phyloP scores from a whole-genome alignment of 495 filamentous ascomycete species.

The Daldinia vernicosa region DNA sequence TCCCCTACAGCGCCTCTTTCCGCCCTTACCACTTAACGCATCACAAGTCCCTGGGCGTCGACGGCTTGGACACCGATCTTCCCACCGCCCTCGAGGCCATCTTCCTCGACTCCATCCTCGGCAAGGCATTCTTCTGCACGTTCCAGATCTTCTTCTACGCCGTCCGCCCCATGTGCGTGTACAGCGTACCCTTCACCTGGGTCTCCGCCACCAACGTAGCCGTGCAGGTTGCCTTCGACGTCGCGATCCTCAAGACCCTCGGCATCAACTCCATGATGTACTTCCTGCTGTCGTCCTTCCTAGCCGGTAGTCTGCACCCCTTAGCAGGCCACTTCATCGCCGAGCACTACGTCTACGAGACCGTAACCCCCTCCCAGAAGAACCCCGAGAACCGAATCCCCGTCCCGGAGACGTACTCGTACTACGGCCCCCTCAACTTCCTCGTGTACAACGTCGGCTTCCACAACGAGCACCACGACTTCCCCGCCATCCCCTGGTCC shows the following conservation, averaged over 20 bases:
- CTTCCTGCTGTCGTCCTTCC: constrained; percentile 85
- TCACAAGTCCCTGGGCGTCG: constrained; percentile 97
- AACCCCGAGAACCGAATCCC: constrained; percentile 67
- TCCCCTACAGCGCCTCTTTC: constrained; percentile 97
- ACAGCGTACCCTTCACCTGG: constrained; percentile 84
- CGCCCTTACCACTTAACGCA: constrained; percentile 98
- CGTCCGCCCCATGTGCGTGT: constrained; percentile 95
- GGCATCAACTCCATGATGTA: constrained; percentile 74
- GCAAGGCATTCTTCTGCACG: constrained; percentile 99
- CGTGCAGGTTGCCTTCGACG: constrained; percentile 82
- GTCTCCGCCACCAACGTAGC: constrained; percentile 84
- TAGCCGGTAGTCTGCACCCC: constrained; percentile 92
- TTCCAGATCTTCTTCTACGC: constrained; percentile 99
- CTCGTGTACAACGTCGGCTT: constrained; percentile 96
- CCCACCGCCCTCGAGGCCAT: constrained; percentile 91
- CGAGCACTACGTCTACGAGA: constrained; percentile 97
- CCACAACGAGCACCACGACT: constrained; percentile 99
- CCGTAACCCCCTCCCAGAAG: constrained; percentile 64
- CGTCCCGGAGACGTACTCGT: constrained; percentile 94
- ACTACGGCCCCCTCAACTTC: constrained; percentile 93
- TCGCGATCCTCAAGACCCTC: constrained; percentile 63
- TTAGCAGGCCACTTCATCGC: constrained; percentile 98
- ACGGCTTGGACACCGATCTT: constrained; percentile 95
- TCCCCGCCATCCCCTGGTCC: constrained; percentile 96
- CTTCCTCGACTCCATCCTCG: constrained; percentile 93